Evolutionary conservation across 129 eudicot species (phyloP).

Genomic region (sunflower (Helianthus annuus)): DNA sequence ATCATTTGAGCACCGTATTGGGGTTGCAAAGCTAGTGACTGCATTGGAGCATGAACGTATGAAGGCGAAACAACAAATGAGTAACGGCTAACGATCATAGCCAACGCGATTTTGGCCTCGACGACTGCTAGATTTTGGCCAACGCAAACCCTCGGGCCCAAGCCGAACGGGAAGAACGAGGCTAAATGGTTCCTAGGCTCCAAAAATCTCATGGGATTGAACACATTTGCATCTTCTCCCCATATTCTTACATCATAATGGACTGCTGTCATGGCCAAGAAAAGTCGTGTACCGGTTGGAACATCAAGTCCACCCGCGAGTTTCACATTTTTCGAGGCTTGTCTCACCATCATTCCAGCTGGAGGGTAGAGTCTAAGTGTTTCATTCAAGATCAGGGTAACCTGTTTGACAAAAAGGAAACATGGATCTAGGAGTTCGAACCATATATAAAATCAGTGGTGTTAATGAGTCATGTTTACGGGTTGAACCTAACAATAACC

Average conservation of each 20-base stretch:
- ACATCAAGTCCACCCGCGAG: constrained; percentile 31
- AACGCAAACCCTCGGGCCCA: constrained; percentile 48
- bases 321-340: constrained; percentile 24
- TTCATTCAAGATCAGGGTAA: constrained; percentile 43
- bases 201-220: constrained; percentile 50
- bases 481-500: neutral
- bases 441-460: neutral
- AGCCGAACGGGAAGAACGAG: constrained; percentile 46
- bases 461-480: neutral
- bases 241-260: constrained; percentile 46
- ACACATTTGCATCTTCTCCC: constrained; percentile 48
- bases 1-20: constrained; percentile 44
- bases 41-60: constrained; percentile 48
- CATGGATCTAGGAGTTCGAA: neutral
- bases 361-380: constrained; percentile 43
- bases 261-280: constrained; percentile 35
- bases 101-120: constrained; percentile 41
- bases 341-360: constrained; percentile 25
- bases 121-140: constrained; percentile 43
- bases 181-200: constrained; percentile 46
- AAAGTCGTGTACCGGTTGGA: constrained; percentile 29
- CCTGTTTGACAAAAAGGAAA: constrained; percentile 19
- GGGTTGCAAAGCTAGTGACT: constrained; percentile 36
- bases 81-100: constrained; percentile 43
- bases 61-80: constrained; percentile 39